Evolutionary conservation across 768 basidiomycete species (phyloP).

Genomic region (Suillus clintonianus): DNA sequence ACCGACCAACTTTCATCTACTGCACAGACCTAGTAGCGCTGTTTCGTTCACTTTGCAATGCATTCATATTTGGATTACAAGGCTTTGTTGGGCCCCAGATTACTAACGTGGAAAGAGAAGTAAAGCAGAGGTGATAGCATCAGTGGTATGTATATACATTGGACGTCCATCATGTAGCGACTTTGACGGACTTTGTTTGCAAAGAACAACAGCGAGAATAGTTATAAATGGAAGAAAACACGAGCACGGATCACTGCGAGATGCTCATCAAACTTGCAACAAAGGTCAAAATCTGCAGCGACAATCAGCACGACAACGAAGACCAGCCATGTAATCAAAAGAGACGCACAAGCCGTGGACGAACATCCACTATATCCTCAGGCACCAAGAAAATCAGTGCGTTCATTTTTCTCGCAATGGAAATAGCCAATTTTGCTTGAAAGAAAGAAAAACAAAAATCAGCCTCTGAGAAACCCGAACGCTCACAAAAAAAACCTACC

Average conservation of each 20-base stretch:
- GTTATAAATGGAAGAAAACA: not conserved
- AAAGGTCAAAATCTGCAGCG: conserved; percentile 84
- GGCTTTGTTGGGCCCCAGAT: not conserved
- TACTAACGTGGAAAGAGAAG: not conserved
- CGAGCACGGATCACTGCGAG: conserved; percentile 35
- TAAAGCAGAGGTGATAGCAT: not conserved
- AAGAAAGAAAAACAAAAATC: not conserved
- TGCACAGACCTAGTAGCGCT: conserved; percentile 12
- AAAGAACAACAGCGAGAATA: not conserved
- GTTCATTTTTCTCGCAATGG: conserved; percentile 98
- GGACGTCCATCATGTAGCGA: not conserved
- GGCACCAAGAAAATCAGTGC: conserved; percentile 96
- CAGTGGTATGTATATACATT: not conserved
- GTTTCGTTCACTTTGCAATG: not conserved
- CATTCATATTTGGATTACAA: not conserved
- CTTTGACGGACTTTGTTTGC: not conserved
- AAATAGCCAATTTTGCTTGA: conserved; percentile 93
- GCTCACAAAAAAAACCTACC: conserved; percentile 49
- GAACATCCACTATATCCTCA: conserved; percentile 94
- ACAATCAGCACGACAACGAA: not conserved
- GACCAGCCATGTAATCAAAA: not conserved
- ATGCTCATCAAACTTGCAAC: conserved; percentile 91
- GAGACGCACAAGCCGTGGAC: conserved; percentile 77
- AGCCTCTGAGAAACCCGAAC: not conserved
- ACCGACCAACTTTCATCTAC: not conserved